A percentile compares a stretch with the other conserved stretches of the same genome.
Conservation (phyloP, 495 filamentous ascomycete genomes). For the Podospora bellae-mahoneyi region DNA sequence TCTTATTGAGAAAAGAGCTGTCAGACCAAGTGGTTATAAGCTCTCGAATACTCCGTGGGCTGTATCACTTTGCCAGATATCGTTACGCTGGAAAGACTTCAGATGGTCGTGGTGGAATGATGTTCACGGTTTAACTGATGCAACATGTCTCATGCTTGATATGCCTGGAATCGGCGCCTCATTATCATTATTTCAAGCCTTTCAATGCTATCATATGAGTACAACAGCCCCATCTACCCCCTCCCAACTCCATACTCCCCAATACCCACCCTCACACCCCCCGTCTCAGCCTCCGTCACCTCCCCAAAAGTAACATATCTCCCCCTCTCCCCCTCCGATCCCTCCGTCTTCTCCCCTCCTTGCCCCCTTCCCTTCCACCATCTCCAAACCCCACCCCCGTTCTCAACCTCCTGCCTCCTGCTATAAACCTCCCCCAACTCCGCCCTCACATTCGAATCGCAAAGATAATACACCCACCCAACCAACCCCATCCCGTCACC, state of each 20-base stretch:
- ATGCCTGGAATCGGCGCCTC: too few relatives aligned
- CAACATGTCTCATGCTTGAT: too few relatives aligned
- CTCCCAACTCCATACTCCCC: not conserved
- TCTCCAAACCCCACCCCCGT: not conserved
- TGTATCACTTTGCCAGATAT: too few relatives aligned
- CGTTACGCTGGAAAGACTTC: too few relatives aligned
- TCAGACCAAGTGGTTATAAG: too few relatives aligned
- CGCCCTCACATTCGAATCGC: not conserved
- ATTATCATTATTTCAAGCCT: too few relatives aligned
- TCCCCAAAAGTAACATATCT: not conserved
- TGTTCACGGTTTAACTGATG: too few relatives aligned
- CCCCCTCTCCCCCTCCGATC: not conserved
- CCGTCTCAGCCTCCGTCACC: not conserved
- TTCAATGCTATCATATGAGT: too few relatives aligned
- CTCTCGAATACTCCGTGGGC: too few relatives aligned
- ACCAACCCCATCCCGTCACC: not conserved
- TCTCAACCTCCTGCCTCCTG: not conserved
- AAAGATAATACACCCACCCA: conserved; percentile 3
- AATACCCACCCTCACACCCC: not conserved
- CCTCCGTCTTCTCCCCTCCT: not conserved
- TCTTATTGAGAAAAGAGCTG: too few relatives aligned
- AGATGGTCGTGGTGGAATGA: too few relatives aligned
- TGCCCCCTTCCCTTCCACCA: not conserved
- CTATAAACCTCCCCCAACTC: not conserved
- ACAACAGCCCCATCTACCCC: not conserved